Evolutionary conservation across 2,329 filamentous ascomycete species (phyloP).

Genomic region (Ustilaginoidea virens): DNA sequence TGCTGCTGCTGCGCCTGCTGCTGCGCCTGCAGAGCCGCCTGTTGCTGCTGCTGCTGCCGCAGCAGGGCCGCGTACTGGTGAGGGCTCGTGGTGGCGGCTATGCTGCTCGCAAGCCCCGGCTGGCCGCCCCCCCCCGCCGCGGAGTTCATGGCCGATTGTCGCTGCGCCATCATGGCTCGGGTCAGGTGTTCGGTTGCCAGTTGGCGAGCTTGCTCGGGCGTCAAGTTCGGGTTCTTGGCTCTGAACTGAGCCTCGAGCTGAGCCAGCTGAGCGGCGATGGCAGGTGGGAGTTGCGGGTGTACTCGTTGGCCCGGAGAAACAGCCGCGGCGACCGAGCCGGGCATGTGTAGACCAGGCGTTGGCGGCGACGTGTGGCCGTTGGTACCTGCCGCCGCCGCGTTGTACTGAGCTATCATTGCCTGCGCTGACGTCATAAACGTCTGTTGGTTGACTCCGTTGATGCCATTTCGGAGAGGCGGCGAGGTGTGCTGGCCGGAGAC

Average conservation of each 20-base stretch:
- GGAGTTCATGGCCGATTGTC: slow-evolving; percentile 38
- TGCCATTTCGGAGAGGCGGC: slow-evolving; percentile 26
- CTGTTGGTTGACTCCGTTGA: slow-evolving; percentile 33
- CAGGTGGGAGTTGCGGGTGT: slow-evolving; percentile 28
- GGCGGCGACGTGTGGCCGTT: slow-evolving; percentile 28
- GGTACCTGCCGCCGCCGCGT: slow-evolving; percentile 22
- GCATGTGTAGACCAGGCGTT: slow-evolving; percentile 29
- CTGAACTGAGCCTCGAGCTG: slow-evolving; percentile 37
- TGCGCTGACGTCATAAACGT: slow-evolving; percentile 36
- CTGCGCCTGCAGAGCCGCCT: too few relatives aligned
- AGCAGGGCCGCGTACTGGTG: slow-evolving; percentile 45
- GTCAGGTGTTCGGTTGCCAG: slow-evolving; percentile 36
- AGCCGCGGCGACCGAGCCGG: slow-evolving; percentile 25
- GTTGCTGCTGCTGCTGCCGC: slow-evolving; percentile 39
- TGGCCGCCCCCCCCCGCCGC: slow-evolving; percentile 34
- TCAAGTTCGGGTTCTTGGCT: slow-evolving; percentile 33
- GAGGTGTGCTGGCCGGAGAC: slow-evolving; percentile 25
- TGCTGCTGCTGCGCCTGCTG: too few relatives aligned
- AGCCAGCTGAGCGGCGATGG: slow-evolving; percentile 31
- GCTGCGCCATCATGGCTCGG: slow-evolving; percentile 30
- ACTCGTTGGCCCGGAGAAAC: slow-evolving; percentile 25
- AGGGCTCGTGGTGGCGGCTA: slow-evolving; percentile 33
- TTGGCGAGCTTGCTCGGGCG: slow-evolving; percentile 32
- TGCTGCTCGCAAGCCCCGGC: slow-evolving; percentile 31
- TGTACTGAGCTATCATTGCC: slow-evolving; percentile 35